These are phyloP conservation scores for Jaapia argillacea DNA, from an alignment of 768 basidiomycete genomes.

Conservation along the genomic window DNA sequence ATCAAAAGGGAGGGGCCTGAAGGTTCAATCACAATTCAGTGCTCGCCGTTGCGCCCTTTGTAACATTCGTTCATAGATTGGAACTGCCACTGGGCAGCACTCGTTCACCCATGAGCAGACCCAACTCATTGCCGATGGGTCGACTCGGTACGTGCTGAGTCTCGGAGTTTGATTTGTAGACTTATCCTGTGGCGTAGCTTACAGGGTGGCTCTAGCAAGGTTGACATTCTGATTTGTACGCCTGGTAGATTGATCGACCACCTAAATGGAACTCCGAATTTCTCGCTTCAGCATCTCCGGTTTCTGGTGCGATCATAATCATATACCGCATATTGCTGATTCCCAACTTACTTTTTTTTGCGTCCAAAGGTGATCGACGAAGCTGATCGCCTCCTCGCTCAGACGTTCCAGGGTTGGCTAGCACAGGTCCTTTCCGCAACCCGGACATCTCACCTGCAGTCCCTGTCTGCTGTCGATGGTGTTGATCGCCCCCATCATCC, in stretches of 20 bases:
- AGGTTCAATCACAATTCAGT: too few species aligned
- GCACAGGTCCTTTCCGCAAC: constrained; percentile 74
- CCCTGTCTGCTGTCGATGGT: neutral
- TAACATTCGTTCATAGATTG: constrained; percentile 43
- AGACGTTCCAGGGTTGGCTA: constrained; percentile 96
- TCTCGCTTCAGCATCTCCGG: constrained; percentile 90
- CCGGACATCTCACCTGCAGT: constrained; percentile 11
- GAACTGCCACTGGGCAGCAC: constrained; percentile 86
- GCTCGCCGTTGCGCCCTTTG: too few species aligned
- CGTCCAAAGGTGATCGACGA: constrained; percentile 81
- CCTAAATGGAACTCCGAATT: constrained; percentile 77
- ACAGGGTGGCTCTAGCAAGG: constrained; percentile 79
- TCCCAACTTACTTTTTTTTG: neutral
- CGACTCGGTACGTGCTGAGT: constrained; percentile 31
- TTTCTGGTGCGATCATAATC: constrained; percentile 67
- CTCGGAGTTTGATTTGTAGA: neutral
- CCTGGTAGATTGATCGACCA: constrained; percentile 95
- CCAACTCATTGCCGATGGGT: constrained; percentile 58
- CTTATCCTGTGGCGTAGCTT: constrained; percentile 31
- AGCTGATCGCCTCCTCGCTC: constrained; percentile 90
- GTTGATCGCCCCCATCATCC: constrained; percentile 8
- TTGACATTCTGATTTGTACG: constrained; percentile 93
- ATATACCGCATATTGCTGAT: neutral
- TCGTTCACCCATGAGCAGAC: constrained; percentile 89
- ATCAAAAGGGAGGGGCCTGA: constrained; percentile 77